Base-by-base conservation (phyloP, 495 filamentous ascomycete genomes). In the Pseudotulostoma volvatum region DNA sequence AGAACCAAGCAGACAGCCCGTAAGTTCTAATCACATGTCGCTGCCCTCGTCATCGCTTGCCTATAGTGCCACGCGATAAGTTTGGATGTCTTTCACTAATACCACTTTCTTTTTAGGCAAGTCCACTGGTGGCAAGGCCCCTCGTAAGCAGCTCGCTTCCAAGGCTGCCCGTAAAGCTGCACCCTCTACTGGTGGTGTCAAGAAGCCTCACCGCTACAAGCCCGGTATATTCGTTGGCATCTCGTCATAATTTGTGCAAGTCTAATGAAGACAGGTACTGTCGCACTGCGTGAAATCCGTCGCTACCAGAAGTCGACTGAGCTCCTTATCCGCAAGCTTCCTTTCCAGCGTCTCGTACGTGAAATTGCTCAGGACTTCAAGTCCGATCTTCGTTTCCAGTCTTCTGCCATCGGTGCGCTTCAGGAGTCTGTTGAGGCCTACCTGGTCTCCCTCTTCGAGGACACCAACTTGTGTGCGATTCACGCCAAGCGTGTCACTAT, bases 171-270 rank as follows among this genome's bases (percentile, higher is more conserved):
- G 80, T 59, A 81, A 82, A 66, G 73, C 73, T 44, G 76, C 77
- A 23, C 77, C 77, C 51, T 79, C 77, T 44, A 79, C 77, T 52
- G 79, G 76, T 53, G 77, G 77, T 79, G 90, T 99, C 81, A 99
- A 99, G 92, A 99, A 99, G 90, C 90, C 90, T 64, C 92, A 96
- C 71, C 80, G 90, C 55, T 99, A 99, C 65, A 99, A 96, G 88
- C 90, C 90, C 61, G 88, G 87, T 87, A 73, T 53, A 68, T 61
- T 44, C 30, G 17, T 16, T 9, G 17, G 31, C n/a, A 19, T 39
- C 33, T 13, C 34, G 39, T 28, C 35, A 43, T 36, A 17, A 18
- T 40, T 37, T 39, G 20, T 9, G 16, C 9, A 9, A 16, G 8
- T 13, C 9, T 44, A 45, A 15, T 23, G 18, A 18, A 41, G 49